phyloP scores from a whole-genome alignment of 1,284 basidiomycete species.

The Chalciporus sp. region DNA sequence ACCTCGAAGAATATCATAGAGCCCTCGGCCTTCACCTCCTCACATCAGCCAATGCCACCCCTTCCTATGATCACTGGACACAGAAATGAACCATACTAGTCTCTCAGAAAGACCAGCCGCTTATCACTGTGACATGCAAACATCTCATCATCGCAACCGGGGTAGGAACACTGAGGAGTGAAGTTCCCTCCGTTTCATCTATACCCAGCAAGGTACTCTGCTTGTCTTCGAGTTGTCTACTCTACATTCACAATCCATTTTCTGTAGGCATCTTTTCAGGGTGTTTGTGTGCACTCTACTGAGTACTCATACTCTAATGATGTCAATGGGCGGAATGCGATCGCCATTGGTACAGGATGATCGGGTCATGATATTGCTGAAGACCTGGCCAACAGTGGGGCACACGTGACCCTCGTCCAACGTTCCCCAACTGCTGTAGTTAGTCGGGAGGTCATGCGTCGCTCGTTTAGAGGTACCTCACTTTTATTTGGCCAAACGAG shows the following conservation, averaged over 20 bases:
- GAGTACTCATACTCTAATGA: conserved; percentile 6
- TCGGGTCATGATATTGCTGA: conserved; percentile 22
- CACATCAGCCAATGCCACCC: conserved; percentile 6
- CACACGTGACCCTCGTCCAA: conserved; percentile 11
- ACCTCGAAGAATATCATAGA: conserved; percentile 16
- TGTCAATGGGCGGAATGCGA: conserved; percentile 1
- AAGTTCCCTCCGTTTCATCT: conserved; percentile 5
- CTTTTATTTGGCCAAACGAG: background rate
- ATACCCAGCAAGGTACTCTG: conserved; percentile 3
- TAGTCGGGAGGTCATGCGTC: conserved; percentile 12
- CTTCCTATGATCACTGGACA: conserved; percentile 3
- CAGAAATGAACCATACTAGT: conserved; percentile 8
- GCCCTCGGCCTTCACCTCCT: conserved; percentile 16
- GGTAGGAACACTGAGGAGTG: conserved; percentile 7
- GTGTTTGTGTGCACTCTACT: conserved; percentile 14
- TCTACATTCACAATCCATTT: background rate
- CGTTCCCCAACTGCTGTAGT: conserved; percentile 18
- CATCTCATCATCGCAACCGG: conserved; percentile 16
- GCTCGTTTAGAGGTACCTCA: conserved; percentile 12
- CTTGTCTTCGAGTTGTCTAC: background rate
- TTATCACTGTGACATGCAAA: conserved; percentile 5
- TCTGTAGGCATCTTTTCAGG: conserved; percentile 2
- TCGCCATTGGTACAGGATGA: conserved; percentile 15
- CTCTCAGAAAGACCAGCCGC: background rate
- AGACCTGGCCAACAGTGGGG: conserved; percentile 10